Base-by-base conservation (phyloP, 805 yeast species). In the Saccharomyces paradoxus region DNA sequence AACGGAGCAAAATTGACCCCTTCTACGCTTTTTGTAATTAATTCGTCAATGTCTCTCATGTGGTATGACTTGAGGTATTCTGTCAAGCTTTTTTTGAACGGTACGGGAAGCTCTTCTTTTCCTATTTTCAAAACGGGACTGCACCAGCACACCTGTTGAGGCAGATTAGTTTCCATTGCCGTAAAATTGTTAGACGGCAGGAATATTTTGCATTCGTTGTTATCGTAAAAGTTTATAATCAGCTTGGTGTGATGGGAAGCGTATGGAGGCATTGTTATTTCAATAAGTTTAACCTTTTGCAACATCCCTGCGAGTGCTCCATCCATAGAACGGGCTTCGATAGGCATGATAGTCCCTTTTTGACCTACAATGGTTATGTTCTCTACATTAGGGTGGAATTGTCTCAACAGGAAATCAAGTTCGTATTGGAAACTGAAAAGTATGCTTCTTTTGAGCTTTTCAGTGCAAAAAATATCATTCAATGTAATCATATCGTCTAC, bases 131-230 rank as follows among this genome's bases (percentile, higher is more conserved):
- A 55, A 26, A 66, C 62, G 0, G 86, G 88, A 7, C 86, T 78
- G 32, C 75, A 67, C 90, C 90, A 85, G 31, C 79, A 70, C 75
- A 83, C 82, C 62, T 85, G 89, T 6, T 86, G 84, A 54, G 85
- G 81, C 0, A 76, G 75, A 4, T 71, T 70, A 51, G 81, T 77
- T 65, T 86, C 91, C 0, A 76, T 63, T 37, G 66, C 65, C 0
- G 84, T 81, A 53, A 84, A 63, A 65, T 86, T 86, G 64, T 80
- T 77, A 1, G 89, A 80, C 65, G 84, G 80, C 26, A 85, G 70
- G 24, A 80, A 80, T 0, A 86, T 65, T 61, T 80, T 82, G 31
- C 77, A 66, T 0, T 76, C 67, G 17, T 70, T 71, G 57, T 79
- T 80, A 1, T 63, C 63, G 60, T 74, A 82, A 55, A 77, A 70